Base-by-base conservation (phyloP, 768 basidiomycete species). In the Termitomyces sp. region DNA sequence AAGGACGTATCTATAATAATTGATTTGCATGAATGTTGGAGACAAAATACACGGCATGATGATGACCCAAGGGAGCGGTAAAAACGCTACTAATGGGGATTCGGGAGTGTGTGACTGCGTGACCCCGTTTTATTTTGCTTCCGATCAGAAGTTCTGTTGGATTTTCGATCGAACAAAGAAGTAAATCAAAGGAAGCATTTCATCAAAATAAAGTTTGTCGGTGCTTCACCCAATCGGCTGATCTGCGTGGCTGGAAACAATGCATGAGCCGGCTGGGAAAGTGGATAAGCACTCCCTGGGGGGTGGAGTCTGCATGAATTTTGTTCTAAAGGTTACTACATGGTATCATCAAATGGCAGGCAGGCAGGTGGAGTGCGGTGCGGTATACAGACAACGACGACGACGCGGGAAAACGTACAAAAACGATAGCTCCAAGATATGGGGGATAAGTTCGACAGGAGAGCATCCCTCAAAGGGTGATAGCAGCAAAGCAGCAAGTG, bases 91-190 rank as follows among this genome's bases (percentile, higher is more conserved):
- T 0, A 20, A 31, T 51, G 53, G 59, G 42, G 50, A 53, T 27
- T 57, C 50, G 54, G 48, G 20, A n/a, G 36, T 24, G 51, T 37
- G 53, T 57, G 51, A 57, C 56, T 20, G 26, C 27, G 57, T 57
- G 46, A 55, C 61, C 53, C 59, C 42, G 56, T 62, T n/a, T 56
- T 43, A 57, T 55, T 61, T 66, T 67, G 64, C 66, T 73, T 72
- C 72, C 72, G 72, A 75, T 75, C 74, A 74, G 74, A 75, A 72
- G 65, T 75, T 74, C 73, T 71, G 69, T 73, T 69, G 70, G 52
- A 61, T 61, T 67, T 65, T 68, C 61, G 67, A 68, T 69, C 65
- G 54, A 57, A 55, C 32, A 61, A 43, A 42, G 41, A 42, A 42
- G 41, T 20, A n/a, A n/a, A 20, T 20, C n/a, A 20, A 14, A 41